These are phyloP conservation scores for Macaranga tanarius DNA, from an alignment of 441 rosid genomes.

Conservation along the genomic window DNA sequence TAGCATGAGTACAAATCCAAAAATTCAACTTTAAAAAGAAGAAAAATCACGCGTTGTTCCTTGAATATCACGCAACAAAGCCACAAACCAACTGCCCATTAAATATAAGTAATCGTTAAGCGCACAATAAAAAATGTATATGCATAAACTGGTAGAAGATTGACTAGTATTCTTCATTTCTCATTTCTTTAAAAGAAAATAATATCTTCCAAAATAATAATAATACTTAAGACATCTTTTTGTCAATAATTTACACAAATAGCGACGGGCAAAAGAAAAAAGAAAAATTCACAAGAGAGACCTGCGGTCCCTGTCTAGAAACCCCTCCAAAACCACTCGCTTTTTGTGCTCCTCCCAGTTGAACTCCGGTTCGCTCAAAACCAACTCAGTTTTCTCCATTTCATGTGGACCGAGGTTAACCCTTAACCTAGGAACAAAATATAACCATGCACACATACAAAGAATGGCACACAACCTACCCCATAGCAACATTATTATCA, in stretches of 20 bases:
- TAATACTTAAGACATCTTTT: background rate
- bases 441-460: constrained; percentile 71
- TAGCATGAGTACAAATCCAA: too few relatives aligned
- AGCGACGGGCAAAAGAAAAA: background rate
- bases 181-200: too few relatives aligned
- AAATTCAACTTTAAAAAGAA: too few relatives aligned
- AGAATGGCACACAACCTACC: constrained; percentile 76
- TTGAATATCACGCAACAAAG: too few relatives aligned
- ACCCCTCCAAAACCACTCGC: constrained; percentile 68
- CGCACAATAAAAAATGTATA: too few relatives aligned
- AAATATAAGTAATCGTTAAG: too few relatives aligned
- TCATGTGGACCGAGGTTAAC: background rate
- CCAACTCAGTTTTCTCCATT: background rate
- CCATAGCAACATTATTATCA: constrained; percentile 56
- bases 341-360: constrained; percentile 51
- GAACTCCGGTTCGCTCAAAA: constrained; percentile 28
- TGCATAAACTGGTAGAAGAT: too few relatives aligned
- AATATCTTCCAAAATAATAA: too few relatives aligned
- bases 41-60: too few relatives aligned
- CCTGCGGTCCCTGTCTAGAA: constrained; percentile 51
- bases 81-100: too few relatives aligned
- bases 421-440: constrained; percentile 45
- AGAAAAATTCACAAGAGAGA: background rate
- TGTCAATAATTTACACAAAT: constrained; percentile 11
- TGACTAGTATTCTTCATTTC: too few relatives aligned